These are phyloP conservation scores for Pseudopyricularia cyperi DNA, from an alignment of 2,329 filamentous ascomycete genomes.

Conservation along the genomic window DNA sequence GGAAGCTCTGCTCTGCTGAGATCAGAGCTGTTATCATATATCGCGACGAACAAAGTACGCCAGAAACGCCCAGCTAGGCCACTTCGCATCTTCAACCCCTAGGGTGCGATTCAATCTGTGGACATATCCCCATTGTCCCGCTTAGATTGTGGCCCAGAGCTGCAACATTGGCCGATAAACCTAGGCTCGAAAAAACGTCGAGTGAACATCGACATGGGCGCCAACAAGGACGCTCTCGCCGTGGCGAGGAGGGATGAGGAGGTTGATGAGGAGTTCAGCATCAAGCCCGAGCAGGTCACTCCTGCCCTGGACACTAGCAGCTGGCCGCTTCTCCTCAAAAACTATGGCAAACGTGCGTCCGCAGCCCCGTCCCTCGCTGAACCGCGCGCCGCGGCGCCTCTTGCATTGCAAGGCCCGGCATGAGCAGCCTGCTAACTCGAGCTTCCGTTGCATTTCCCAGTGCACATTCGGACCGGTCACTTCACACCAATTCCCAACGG, in stretches of 20 bases:
- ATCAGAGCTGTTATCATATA: not conserved
- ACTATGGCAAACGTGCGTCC: conserved; percentile 77
- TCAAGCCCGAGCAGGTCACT: conserved; percentile 79
- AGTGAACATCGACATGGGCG: not conserved
- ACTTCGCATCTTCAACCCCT: not conserved
- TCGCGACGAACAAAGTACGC: not conserved
- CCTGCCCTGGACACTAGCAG: conserved; percentile 72
- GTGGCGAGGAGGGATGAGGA: conserved; percentile 16
- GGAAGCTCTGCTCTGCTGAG: not conserved
- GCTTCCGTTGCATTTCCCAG: conserved; percentile 28
- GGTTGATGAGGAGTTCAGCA: conserved; percentile 68
- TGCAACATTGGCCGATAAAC: not conserved
- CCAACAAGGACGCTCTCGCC: not conserved
- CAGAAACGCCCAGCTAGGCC: conserved; percentile 1
- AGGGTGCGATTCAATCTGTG: conserved; percentile 1
- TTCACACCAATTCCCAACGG: conserved; percentile 95
- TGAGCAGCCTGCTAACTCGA: conserved; percentile 5
- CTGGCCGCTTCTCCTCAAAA: conserved; percentile 91
- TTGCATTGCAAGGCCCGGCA: not conserved
- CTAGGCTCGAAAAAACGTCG: not conserved
- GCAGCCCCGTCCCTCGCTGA: not conserved
- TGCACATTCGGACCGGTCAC: conserved; percentile 86
- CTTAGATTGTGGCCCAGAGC: not conserved
- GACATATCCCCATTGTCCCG: conserved; percentile 1
- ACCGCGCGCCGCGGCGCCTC: not conserved